These are phyloP conservation scores for Plasmodium gonderi DNA, from an alignment of 169 alveolate species.

Conservation along the genomic window DNA sequence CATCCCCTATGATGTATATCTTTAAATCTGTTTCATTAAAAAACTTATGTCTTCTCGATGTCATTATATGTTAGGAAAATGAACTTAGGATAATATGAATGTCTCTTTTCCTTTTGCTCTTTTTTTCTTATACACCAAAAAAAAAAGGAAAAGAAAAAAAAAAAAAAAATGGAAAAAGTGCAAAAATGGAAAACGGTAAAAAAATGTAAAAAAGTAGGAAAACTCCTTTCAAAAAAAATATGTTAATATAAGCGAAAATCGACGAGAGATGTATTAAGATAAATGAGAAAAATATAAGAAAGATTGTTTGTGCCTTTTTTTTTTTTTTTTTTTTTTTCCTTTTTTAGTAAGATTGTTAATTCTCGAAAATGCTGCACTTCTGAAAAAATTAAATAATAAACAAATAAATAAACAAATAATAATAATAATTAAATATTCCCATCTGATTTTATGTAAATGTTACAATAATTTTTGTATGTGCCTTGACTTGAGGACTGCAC, in stretches of 20 bases:
- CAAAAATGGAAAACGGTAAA: too few species aligned
- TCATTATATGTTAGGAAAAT: conserved; percentile 18
- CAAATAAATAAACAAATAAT: not conserved
- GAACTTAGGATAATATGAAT: not conserved
- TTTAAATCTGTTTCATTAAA: conserved; percentile 74
- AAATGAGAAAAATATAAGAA: not conserved
- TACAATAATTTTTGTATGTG: not conserved
- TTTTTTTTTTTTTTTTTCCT: not conserved
- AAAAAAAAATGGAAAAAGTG: too few species aligned
- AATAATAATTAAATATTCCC: not conserved
- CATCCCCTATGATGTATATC: conserved; percentile 85
- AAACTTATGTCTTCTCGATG: conserved; percentile 62
- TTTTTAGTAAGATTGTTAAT: not conserved
- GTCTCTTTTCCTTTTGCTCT: not conserved
- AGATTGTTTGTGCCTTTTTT: not conserved
- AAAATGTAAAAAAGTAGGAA: too few species aligned
- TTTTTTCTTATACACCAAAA: not conserved
- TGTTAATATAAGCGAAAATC: not conserved
- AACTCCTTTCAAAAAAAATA: not conserved
- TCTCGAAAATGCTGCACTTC: not conserved
- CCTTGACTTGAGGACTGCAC: not conserved
- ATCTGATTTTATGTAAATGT: not conserved
- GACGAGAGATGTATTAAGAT: not conserved
- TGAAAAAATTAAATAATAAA: not conserved
- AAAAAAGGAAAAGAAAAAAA: too few species aligned